Conservation (phyloP, 148 eudicot species). For the Euryodendron excelsum region DNA sequence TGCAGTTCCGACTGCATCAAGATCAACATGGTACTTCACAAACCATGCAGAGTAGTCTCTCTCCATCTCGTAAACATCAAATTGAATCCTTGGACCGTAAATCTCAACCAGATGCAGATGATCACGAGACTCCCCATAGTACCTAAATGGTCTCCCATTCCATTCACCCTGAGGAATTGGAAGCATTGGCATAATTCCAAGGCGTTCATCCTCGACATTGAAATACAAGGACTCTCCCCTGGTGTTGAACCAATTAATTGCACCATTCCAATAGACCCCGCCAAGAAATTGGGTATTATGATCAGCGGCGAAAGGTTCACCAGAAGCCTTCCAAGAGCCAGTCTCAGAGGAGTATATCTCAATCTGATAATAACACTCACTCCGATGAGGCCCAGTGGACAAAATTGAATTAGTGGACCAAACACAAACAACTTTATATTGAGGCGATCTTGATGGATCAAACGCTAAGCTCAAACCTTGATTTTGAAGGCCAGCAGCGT, state of each 20-base stretch:
- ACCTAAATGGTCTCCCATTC: background rate
- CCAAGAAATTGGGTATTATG: background rate
- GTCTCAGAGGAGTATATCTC: conserved; percentile 11
- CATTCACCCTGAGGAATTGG: background rate
- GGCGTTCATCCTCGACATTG: conserved; percentile 16
- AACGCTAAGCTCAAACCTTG: background rate
- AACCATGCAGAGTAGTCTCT: conserved; percentile 34
- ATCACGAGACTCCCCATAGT: conserved; percentile 13
- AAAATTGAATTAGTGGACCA: background rate
- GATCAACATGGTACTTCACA: conserved; percentile 23
- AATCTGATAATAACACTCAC: background rate
- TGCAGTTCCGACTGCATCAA: background rate
- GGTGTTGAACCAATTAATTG: conserved; percentile 16
- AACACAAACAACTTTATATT: conserved; percentile 17
- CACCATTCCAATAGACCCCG: conserved; percentile 22
- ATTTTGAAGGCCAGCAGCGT: no score
- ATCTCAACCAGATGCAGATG: conserved; percentile 19
- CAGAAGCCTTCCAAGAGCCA: background rate
- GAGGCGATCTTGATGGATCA: conserved; percentile 19
- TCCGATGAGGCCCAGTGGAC: background rate
- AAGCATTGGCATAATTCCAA: conserved; percentile 7
- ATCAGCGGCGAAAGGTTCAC: background rate
- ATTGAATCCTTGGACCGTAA: background rate
- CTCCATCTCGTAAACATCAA: conserved; percentile 24
- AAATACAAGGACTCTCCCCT: background rate